Percentiles rank a stretch among this genome's conserved stretches.
Evolutionary conservation across 1,284 basidiomycete species (phyloP).

Genomic region (Puccinia hordei): DNA sequence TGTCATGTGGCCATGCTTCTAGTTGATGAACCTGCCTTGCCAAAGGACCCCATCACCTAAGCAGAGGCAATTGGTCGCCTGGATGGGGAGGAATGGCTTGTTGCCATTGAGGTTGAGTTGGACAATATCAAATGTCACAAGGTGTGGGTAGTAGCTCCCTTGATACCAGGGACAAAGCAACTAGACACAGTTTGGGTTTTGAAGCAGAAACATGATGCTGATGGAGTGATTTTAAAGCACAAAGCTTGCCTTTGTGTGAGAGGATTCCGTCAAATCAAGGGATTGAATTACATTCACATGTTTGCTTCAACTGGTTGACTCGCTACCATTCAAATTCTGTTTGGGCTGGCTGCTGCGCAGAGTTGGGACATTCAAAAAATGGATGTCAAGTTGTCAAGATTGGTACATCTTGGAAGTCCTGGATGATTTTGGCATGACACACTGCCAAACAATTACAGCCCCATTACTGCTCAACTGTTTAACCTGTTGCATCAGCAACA

Average conservation of each 20-base stretch:
- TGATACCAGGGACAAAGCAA: too few species aligned
- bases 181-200: constrained; percentile 4
- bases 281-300: background rate
- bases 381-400: constrained; percentile 5
- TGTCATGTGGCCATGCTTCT: too few species aligned
- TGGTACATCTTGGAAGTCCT: background rate
- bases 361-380: background rate
- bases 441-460: background rate
- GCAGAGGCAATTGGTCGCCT: too few species aligned
- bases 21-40: too few species aligned
- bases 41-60: too few species aligned
- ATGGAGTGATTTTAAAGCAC: constrained; percentile 1
- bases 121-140: too few species aligned
- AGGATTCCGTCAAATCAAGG: background rate
- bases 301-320: background rate
- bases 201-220: background rate
- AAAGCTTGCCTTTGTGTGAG: constrained; percentile 9
- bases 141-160: too few species aligned
- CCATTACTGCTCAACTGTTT: background rate
- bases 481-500: background rate
- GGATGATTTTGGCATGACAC: background rate
- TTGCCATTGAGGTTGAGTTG: too few species aligned
- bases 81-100: too few species aligned
- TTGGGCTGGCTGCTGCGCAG: background rate
- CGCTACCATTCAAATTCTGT: background rate